A percentile compares a stretch with the other conserved stretches of the same genome.
Conservation (phyloP, 495 filamentous ascomycete species). For the Daldinia loculata region DNA sequence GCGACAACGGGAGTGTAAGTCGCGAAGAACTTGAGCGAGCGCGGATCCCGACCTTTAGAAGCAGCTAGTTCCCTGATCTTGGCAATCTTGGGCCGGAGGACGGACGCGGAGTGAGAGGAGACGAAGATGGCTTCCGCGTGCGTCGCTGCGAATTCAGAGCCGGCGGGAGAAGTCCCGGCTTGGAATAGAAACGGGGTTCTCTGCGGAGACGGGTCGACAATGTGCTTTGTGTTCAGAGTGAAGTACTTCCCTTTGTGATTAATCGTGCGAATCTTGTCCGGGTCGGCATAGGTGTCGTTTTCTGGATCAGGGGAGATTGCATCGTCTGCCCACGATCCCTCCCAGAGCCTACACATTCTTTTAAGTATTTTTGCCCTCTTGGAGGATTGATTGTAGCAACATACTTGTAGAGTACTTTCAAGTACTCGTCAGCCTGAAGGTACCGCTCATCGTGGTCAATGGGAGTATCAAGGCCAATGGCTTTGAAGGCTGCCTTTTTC, state of each 20-base stretch:
- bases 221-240: constrained; percentile 60
- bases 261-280: constrained; percentile 65
- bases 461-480: constrained; percentile 63
- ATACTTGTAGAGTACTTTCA: constrained; percentile 65
- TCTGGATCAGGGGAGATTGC: constrained; percentile 59
- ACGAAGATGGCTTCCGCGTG: constrained; percentile 74
- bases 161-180: constrained; percentile 67
- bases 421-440: constrained; percentile 67
- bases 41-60: constrained; percentile 61
- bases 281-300: constrained; percentile 63
- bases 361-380: not conserved
- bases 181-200: constrained; percentile 72
- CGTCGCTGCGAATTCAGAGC: constrained; percentile 64
- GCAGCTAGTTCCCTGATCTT: constrained; percentile 63
- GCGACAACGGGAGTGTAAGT: constrained; percentile 67
- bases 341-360: constrained; percentile 60
- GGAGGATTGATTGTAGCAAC: constrained; percentile 15
- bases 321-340: constrained; percentile 67
- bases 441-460: constrained; percentile 72
- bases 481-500: constrained; percentile 67
- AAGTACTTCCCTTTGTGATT: constrained; percentile 68
- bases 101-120: constrained; percentile 60
- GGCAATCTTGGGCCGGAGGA: constrained; percentile 61
- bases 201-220: constrained; percentile 68
- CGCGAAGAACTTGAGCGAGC: constrained; percentile 67